These are phyloP conservation scores for Ustilago cynodontis DNA, from an alignment of 1,284 basidiomycete species.

Conservation along the genomic window DNA sequence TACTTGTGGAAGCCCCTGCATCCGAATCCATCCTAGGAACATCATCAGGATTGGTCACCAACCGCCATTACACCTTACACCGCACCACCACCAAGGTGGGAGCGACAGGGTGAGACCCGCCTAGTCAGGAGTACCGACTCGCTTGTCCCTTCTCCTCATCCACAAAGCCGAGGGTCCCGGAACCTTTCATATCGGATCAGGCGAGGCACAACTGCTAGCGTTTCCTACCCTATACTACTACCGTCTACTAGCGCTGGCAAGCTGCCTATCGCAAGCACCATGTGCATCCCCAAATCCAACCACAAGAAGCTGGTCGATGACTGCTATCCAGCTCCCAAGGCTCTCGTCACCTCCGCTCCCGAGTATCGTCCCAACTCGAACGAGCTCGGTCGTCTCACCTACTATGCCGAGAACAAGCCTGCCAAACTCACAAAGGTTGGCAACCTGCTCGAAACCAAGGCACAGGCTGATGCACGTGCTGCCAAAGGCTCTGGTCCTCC, in stretches of 20 bases:
- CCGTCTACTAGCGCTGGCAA: background rate
- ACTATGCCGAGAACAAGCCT: slow-evolving; percentile 90
- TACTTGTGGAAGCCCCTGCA: background rate
- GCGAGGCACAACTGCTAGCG: background rate
- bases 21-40: background rate
- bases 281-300: slow-evolving; percentile 77
- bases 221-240: no score
- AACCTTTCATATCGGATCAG: no score
- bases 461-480: slow-evolving; percentile 78
- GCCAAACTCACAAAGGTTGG: slow-evolving; percentile 89
- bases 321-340: slow-evolving; percentile 88
- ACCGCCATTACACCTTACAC: no score
- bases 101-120: no score
- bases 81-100: no score
- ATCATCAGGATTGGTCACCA: background rate
- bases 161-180: no score
- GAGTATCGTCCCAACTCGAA: slow-evolving; percentile 77
- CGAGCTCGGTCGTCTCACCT: slow-evolving; percentile 89
- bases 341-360: slow-evolving; percentile 80
- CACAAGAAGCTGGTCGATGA: slow-evolving; percentile 87
- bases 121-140: no score
- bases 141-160: no score
- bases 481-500: slow-evolving; percentile 75
- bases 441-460: slow-evolving; percentile 83
- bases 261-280: slow-evolving; percentile 6